These are phyloP conservation scores for Quambalaria eucalypti DNA, from an alignment of 1,284 basidiomycete species.

Conservation along the genomic window DNA sequence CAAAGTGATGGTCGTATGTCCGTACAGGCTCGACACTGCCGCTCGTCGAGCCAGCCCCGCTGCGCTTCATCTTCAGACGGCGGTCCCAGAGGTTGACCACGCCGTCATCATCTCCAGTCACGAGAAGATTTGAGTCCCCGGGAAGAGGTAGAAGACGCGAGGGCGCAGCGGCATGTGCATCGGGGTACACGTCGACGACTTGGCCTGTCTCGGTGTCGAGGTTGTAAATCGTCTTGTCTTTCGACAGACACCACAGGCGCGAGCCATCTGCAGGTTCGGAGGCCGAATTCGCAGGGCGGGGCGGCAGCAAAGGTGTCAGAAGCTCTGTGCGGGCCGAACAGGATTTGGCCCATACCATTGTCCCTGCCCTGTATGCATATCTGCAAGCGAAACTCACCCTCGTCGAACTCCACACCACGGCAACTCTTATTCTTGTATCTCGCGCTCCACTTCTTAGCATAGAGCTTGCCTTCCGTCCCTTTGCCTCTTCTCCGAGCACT, in stretches of 20 bases:
- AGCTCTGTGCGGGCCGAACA: not conserved
- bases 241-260: constrained; percentile 66
- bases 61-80: constrained; percentile 51
- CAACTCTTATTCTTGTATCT: constrained; percentile 32
- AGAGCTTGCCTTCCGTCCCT: constrained; percentile 7
- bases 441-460: constrained; percentile 23
- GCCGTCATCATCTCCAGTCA: constrained; percentile 86
- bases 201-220: constrained; percentile 54
- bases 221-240: constrained; percentile 62
- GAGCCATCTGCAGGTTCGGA: constrained; percentile 5
- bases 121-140: constrained; percentile 53
- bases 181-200: constrained; percentile 57
- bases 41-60: constrained; percentile 4
- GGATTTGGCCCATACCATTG: not conserved
- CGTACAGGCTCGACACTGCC: constrained; percentile 48
- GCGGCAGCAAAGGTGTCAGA: not conserved
- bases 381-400: too few relatives aligned
- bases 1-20: constrained; percentile 76
- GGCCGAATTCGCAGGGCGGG: not conserved
- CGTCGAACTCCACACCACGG: constrained; percentile 23
- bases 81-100: constrained; percentile 90
- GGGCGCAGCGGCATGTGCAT: constrained; percentile 61
- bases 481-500: not conserved
- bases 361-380: not conserved
- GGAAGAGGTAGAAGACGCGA: constrained; percentile 67